These are phyloP conservation scores for sorghum (Sorghum bicolor) DNA, from an alignment of 176 grass and related monocot species.

Conservation along the genomic window DNA sequence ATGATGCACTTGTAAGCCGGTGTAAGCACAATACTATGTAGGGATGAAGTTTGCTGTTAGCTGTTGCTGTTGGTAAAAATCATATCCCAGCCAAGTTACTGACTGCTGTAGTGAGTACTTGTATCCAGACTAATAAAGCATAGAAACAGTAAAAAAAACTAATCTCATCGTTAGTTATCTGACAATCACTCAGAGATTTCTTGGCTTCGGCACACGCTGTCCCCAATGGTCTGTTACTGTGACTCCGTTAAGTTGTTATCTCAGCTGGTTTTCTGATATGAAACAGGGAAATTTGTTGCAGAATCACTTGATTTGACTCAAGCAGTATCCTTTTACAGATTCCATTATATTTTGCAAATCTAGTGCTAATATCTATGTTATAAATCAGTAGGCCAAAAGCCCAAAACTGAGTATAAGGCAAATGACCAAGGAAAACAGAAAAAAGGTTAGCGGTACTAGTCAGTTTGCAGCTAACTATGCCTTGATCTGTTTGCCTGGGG, in stretches of 20 bases:
- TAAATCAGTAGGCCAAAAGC: conserved; percentile 31
- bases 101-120: neutral
- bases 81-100: too few species aligned
- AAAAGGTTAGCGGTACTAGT: neutral
- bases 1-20: too few species aligned
- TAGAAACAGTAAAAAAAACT: neutral
- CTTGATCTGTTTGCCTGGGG: conserved; percentile 56
- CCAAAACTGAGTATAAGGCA: conserved; percentile 1
- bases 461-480: conserved; percentile 35
- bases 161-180: neutral
- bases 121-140: neutral
- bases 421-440: neutral
- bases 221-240: neutral
- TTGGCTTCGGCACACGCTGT: neutral
- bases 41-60: too few species aligned
- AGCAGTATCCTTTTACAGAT: neutral
- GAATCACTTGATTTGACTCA: neutral
- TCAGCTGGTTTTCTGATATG: neutral
- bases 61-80: too few species aligned
- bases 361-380: conserved; percentile 3
- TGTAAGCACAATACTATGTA: too few species aligned
- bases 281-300: neutral
- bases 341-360: neutral
- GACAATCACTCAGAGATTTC: neutral
- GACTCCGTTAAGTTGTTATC: neutral